A percentile compares a stretch with the other conserved stretches of the same genome.
These are phyloP conservation scores for Endocalyx cinctus DNA, from an alignment of 2,329 filamentous ascomycete species.

Conservation along the genomic window DNA sequence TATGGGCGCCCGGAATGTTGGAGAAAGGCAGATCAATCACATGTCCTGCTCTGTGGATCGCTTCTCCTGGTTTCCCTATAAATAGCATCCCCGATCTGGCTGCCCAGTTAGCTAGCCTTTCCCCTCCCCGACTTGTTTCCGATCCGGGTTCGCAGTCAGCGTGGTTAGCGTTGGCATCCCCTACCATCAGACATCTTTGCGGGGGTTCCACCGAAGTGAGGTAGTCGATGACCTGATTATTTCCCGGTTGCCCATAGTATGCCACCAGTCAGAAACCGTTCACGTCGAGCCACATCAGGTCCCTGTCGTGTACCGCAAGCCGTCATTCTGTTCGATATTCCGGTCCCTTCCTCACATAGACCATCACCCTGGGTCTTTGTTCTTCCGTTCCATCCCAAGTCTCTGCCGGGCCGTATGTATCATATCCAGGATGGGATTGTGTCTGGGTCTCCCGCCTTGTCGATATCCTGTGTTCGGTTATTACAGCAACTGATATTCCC, in stretches of 20 bases:
- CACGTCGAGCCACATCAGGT: slow-evolving; percentile 2
- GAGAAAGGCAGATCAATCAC: not conserved
- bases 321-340: too few relatives aligned
- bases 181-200: not conserved
- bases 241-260: slow-evolving; percentile 1
- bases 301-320: not conserved
- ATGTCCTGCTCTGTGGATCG: slow-evolving; percentile 1
- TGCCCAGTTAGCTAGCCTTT: not conserved
- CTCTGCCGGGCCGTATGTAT: not conserved
- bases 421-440: slow-evolving; percentile 1
- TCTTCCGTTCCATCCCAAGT: slow-evolving; percentile 1
- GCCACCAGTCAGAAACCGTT: slow-evolving; percentile 2
- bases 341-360: slow-evolving; percentile 1
- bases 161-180: slow-evolving; percentile 1
- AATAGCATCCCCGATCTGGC: not conserved
- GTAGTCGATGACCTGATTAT: slow-evolving; percentile 1
- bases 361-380: slow-evolving; percentile 1
- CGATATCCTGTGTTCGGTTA: not conserved
- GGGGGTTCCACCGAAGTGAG: not conserved
- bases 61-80: slow-evolving; percentile 1
- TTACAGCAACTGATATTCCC: slow-evolving; percentile 1
- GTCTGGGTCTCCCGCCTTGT: not conserved
- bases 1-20: not conserved
- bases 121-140: too few relatives aligned
- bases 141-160: not conserved